Conservation (phyloP, 768 basidiomycete species). For the Psilocybe subaeruginosa region DNA sequence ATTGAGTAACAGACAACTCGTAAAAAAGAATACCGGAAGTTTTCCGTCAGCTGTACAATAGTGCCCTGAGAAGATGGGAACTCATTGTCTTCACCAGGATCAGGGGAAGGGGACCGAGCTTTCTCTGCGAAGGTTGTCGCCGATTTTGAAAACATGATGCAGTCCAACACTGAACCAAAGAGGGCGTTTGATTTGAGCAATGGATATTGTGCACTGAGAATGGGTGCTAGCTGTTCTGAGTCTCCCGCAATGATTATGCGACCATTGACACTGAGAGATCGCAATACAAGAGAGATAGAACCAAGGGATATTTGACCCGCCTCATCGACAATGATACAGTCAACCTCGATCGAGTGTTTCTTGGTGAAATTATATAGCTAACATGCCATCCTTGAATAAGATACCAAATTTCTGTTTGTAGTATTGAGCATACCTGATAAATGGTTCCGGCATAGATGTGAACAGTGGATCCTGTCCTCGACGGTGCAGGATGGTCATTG, state of each 20-base stretch:
- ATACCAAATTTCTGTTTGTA: not conserved
- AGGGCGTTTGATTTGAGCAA: conserved; percentile 36
- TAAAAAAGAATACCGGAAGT: conserved; percentile 40
- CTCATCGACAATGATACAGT: conserved; percentile 51
- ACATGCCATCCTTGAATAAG: not conserved
- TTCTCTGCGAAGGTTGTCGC: conserved; percentile 2
- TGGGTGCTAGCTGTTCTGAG: conserved; percentile 55
- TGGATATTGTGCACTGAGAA: conserved; percentile 50
- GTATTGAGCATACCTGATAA: conserved; percentile 39
- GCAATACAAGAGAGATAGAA: conserved; percentile 46
- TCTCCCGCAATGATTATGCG: conserved; percentile 54
- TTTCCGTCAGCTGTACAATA: conserved; percentile 52
- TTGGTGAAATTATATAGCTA: conserved; percentile 54
- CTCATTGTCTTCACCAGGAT: conserved; percentile 20
- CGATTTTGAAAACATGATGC: conserved; percentile 38
- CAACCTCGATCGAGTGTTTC: conserved; percentile 38
- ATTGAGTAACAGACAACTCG: not conserved
- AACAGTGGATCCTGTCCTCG: conserved; percentile 24
- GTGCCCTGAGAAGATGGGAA: conserved; percentile 34
- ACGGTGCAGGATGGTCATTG: conserved; percentile 40
- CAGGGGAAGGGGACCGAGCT: conserved; percentile 8
- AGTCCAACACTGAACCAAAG: conserved; percentile 54
- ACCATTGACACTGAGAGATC: conserved; percentile 38
- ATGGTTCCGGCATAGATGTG: conserved; percentile 51
- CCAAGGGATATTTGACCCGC: conserved; percentile 54